Conservation (phyloP, 2,329 filamentous ascomycete genomes). For the Aspergillus luchuensis region DNA sequence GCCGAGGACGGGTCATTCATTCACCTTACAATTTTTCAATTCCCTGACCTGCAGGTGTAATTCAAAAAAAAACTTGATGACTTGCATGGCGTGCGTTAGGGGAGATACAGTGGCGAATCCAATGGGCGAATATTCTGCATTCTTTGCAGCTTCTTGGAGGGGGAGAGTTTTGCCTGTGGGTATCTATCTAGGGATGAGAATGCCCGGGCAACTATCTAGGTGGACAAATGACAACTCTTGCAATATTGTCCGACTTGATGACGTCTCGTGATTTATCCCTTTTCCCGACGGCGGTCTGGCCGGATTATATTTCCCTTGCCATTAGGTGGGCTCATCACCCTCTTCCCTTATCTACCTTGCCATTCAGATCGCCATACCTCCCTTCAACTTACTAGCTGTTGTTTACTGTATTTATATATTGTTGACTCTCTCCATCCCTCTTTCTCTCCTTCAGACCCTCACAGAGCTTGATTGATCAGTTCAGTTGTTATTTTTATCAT, state of each 20-base stretch:
- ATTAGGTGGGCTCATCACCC: background rate
- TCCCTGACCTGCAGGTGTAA: background rate
- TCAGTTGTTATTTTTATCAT: background rate
- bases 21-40: background rate
- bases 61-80: background rate
- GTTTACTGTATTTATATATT: background rate
- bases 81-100: conserved; percentile 9
- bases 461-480: background rate
- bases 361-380: background rate
- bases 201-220: conserved; percentile 11
- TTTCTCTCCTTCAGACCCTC: too few species aligned
- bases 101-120: conserved; percentile 4
- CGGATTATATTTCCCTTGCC: background rate
- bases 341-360: background rate
- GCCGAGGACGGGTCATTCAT: background rate
- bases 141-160: background rate
- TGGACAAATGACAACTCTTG: background rate
- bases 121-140: conserved; percentile 1
- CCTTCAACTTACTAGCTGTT: background rate
- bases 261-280: background rate
- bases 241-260: background rate
- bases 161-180: background rate
- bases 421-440: background rate
- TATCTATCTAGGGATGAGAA: conserved; percentile 9
- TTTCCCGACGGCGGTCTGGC: background rate